Percentiles rank a stretch among this genome's conserved stretches.
These are phyloP conservation scores for Ganoderma lucidum DNA, from an alignment of 1,284 basidiomycete genomes.

Conservation along the genomic window DNA sequence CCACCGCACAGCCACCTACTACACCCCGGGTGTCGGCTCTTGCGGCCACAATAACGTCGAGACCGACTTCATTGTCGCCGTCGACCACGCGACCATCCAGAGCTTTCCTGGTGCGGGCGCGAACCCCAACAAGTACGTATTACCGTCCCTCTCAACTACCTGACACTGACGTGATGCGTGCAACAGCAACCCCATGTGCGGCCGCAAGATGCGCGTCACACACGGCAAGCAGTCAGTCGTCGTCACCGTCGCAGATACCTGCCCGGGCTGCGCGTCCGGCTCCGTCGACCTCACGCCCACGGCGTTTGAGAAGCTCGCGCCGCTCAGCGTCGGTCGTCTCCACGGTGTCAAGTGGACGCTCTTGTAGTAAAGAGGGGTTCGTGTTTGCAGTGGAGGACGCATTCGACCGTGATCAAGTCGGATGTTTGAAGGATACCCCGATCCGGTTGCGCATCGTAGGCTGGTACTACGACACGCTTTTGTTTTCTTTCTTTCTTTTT, in stretches of 20 bases:
- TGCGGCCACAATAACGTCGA: constrained; percentile 33
- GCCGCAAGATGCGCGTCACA: constrained; percentile 40
- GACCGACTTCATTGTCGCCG: constrained; percentile 32
- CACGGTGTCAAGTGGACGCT: constrained; percentile 34
- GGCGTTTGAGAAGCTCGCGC: constrained; percentile 50
- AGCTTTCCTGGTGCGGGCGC: constrained; percentile 30
- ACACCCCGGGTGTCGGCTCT: constrained; percentile 29
- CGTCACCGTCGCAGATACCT: constrained; percentile 52
- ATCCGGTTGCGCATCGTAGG: not conserved
- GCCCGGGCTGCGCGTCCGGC: constrained; percentile 47
- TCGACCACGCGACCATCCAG: constrained; percentile 26
- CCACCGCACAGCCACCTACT: constrained; percentile 23
- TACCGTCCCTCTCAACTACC: not conserved
- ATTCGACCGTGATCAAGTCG: too few relatives aligned
- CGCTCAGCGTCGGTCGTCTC: constrained; percentile 34
- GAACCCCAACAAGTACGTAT: constrained; percentile 30
- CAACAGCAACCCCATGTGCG: constrained; percentile 46
- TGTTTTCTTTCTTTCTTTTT: not conserved
- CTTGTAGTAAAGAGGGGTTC: constrained; percentile 4
- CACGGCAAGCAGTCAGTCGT: constrained; percentile 33
- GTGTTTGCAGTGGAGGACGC: too few relatives aligned
- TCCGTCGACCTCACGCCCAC: constrained; percentile 52
- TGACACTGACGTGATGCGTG: not conserved
- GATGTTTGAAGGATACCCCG: too few relatives aligned
- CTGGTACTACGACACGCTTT: not conserved